phyloP scores from a whole-genome alignment of 176 grass and related monocot species.

The Saccharum officinarum region DNA sequence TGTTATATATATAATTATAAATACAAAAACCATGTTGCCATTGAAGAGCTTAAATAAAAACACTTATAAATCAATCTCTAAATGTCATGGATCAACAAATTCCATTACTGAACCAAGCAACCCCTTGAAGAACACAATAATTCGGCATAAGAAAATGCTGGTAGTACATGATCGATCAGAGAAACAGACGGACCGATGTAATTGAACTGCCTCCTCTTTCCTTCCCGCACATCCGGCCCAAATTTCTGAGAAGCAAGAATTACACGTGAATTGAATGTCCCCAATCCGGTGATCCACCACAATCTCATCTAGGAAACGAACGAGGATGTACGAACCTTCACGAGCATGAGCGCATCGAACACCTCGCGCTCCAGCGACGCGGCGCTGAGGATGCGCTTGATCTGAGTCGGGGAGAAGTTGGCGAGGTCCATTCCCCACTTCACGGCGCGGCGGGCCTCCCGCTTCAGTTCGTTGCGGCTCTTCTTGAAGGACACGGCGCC shows the following conservation, averaged over 20 bases:
- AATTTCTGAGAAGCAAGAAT: conserved; percentile 56
- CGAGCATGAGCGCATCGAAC: conserved; percentile 82
- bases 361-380: conserved; percentile 77
- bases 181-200: conserved; percentile 66
- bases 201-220: conserved; percentile 91
- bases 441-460: conserved; percentile 76
- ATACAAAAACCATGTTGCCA: neutral
- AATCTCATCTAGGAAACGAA: neutral
- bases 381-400: conserved; percentile 80
- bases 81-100: neutral
- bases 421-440: conserved; percentile 86
- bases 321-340: conserved; percentile 50
- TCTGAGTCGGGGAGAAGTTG: conserved; percentile 67
- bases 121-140: neutral
- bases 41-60: neutral
- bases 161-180: neutral
- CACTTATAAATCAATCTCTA: neutral
- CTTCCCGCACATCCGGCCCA: conserved; percentile 81
- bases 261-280: neutral
- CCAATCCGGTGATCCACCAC: neutral
- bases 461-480: conserved; percentile 86
- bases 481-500: conserved; percentile 26
- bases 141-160: neutral
- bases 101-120: neutral
- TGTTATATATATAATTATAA: neutral